Conservation (phyloP, 2,329 filamentous ascomycete genomes). For the Teratosphaeria viscida region DNA sequence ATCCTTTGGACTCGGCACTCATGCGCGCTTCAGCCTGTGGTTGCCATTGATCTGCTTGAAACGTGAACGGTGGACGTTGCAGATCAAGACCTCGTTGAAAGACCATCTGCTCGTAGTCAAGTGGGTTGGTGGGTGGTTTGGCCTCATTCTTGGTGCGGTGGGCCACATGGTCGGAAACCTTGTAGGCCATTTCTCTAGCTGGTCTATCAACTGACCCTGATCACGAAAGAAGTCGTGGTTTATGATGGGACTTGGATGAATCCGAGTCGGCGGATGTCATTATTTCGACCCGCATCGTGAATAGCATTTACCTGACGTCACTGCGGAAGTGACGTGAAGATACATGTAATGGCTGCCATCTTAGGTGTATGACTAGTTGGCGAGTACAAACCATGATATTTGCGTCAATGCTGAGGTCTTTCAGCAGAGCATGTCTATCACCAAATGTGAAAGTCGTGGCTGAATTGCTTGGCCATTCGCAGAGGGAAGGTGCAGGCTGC, state of each 20-base stretch:
- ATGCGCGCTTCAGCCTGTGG: slow-evolving; percentile 18
- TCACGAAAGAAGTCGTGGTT: background rate
- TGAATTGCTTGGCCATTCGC: background rate
- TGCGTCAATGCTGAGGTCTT: background rate
- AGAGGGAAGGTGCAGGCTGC: background rate
- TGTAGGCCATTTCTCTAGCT: background rate
- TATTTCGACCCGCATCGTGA: background rate
- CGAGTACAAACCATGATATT: background rate
- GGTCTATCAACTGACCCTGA: background rate
- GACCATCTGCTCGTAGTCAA: slow-evolving; percentile 22
- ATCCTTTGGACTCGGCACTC: slow-evolving; percentile 24
- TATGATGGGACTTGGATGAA: background rate
- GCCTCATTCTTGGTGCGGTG: background rate
- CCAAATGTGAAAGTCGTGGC: background rate
- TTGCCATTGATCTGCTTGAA: slow-evolving; percentile 23
- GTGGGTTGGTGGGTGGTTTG: slow-evolving; percentile 1
- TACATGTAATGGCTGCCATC: too few species aligned
- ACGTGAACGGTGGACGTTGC: slow-evolving; percentile 25
- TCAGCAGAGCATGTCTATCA: background rate
- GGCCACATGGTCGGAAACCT: background rate
- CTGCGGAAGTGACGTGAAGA: background rate
- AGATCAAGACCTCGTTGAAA: slow-evolving; percentile 25
- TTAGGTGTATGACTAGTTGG: too few species aligned
- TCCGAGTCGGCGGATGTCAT: background rate
- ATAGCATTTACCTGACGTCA: background rate